Percentiles rank a stretch among this genome's conserved stretches.
phyloP scores from a whole-genome alignment of 257 asterid genomes.

The Cynanchum wilfordii region DNA sequence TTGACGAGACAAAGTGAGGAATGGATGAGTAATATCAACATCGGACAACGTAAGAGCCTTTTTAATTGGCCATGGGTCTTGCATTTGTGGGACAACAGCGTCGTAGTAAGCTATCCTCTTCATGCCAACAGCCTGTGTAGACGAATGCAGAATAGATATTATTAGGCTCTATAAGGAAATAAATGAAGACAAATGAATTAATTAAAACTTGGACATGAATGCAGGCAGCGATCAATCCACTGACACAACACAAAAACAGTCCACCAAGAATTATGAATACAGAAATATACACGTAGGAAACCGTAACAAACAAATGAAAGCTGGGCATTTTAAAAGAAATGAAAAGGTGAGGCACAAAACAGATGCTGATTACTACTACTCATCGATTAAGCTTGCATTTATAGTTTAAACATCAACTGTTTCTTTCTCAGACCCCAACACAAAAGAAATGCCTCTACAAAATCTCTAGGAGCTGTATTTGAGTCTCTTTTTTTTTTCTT shows the following conservation, averaged over 20 bases:
- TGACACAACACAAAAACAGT: not conserved
- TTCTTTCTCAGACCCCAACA: not conserved
- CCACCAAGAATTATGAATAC: not conserved
- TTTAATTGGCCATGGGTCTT: conserved; percentile 70
- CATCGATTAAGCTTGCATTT: not conserved
- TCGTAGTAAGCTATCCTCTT: conserved; percentile 50
- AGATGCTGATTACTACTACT: not conserved
- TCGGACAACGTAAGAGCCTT: conserved; percentile 69
- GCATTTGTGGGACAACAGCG: conserved; percentile 38
- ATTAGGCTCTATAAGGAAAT: not conserved
- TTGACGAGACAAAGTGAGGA: conserved; percentile 71
- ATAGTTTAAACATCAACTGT: not conserved
- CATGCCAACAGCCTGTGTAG: conserved; percentile 35
- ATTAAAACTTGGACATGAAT: not conserved
- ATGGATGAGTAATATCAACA: conserved; percentile 79
- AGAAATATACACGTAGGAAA: not conserved
- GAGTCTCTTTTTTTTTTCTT: no score
- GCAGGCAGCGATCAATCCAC: not conserved
- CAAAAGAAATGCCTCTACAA: not conserved
- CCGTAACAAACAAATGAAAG: not conserved
- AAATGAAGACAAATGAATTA: not conserved
- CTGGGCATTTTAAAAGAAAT: not conserved
- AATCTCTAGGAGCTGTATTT: not conserved
- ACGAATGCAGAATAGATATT: not conserved
- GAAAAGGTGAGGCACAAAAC: not conserved